A percentile compares a stretch with the other conserved stretches of the same genome.
Evolutionary conservation across 2,329 filamentous ascomycete genomes (phyloP).

Genomic region (Aspergillus transmontanensis): DNA sequence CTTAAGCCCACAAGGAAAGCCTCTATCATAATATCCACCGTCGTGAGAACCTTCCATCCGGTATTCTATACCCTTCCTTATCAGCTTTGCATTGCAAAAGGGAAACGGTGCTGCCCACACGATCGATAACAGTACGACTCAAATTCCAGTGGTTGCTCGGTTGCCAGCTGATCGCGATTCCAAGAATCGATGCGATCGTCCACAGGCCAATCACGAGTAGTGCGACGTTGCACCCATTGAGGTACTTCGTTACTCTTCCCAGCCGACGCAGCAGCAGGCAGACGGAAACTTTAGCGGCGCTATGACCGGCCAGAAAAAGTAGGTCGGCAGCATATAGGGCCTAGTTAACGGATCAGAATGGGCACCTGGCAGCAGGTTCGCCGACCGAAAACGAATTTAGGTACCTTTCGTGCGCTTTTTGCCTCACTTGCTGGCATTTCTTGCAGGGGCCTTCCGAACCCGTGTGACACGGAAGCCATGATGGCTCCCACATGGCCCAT

Average conservation of each 20-base stretch:
- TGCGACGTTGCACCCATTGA: not conserved
- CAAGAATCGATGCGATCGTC: not conserved
- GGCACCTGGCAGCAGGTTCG: too few species aligned
- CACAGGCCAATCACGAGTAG: not conserved
- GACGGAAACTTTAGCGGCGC: not conserved
- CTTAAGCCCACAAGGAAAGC: constrained; percentile 18
- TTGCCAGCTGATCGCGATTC: not conserved
- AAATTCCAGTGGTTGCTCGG: too few species aligned
- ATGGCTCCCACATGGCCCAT: constrained; percentile 26
- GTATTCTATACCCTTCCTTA: not conserved
- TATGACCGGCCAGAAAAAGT: not conserved
- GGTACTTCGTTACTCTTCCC: not conserved
- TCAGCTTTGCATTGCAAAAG: not conserved
- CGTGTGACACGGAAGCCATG: constrained; percentile 26
- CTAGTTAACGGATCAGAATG: too few species aligned
- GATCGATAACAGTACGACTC: too few species aligned
- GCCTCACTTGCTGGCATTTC: too few species aligned
- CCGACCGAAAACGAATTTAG: too few species aligned
- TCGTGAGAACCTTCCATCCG: constrained; percentile 44
- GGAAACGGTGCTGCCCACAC: too few species aligned
- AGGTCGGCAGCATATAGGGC: too few species aligned
- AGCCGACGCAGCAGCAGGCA: not conserved
- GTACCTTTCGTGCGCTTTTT: too few species aligned
- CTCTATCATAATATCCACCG: constrained; percentile 39
- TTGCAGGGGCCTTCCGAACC: constrained; percentile 22